Conservation (phyloP, 306 rosid genomes). For the Medicago truncatula region MtrunA17r5.0-ANR NC_053044.1:55021001-55021500, state of each 20-base stretch:
- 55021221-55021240: constrained; percentile 99
- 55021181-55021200: constrained; percentile 97
- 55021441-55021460: constrained; percentile 26
- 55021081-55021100: constrained; percentile 98
- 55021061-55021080: constrained; percentile 88
- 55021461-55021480: constrained; percentile 12
- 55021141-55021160: constrained; percentile 75
- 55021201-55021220: constrained; percentile 95
- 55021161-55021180: constrained; percentile 86
- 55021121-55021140: constrained; percentile 90
- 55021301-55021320: constrained; percentile 27
- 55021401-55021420: constrained; percentile 16
- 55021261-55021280: constrained; percentile 71
- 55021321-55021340: constrained; percentile 10
- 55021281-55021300: constrained; percentile 5
- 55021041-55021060: constrained; percentile 85
- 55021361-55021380: constrained; percentile 21
- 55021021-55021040: constrained; percentile 68
- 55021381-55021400: constrained; percentile 26
- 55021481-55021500: constrained; percentile 14
- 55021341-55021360: constrained; percentile 27
- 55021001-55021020: constrained; percentile 59
- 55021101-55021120: constrained; percentile 98
- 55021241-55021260: constrained; percentile 88
- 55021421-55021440: constrained; percentile 6